Conservation (phyloP, 2,329 filamentous ascomycete species). For the Botryotinia calthae region DNA sequence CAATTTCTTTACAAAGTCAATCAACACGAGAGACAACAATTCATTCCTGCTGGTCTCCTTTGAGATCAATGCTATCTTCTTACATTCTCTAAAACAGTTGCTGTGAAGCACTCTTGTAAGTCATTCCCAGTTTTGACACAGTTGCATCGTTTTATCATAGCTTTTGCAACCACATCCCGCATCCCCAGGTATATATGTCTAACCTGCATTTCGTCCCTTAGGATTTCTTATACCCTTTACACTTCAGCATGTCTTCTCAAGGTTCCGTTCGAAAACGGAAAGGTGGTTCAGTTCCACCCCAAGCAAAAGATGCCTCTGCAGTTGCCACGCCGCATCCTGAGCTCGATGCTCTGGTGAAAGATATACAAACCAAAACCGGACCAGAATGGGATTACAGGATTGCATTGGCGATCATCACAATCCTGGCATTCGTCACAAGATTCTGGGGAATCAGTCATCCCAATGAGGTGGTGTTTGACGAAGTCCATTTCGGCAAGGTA, state of each 20-base stretch:
- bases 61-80: conserved; percentile 19
- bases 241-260: conserved; percentile 35
- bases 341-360: conserved; percentile 50
- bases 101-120: conserved; percentile 21
- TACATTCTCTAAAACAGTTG: conserved; percentile 15
- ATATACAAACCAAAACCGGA: conserved; percentile 42
- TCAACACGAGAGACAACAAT: not conserved
- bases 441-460: conserved; percentile 97
- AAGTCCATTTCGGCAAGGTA: conserved; percentile 99
- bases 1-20: not conserved
- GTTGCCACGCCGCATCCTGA: conserved; percentile 42
- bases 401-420: conserved; percentile 72
- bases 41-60: conserved; percentile 1
- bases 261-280: conserved; percentile 38
- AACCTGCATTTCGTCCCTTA: conserved; percentile 22
- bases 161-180: conserved; percentile 3
- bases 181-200: conserved; percentile 25
- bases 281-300: conserved; percentile 47
- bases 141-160: not conserved
- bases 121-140: not conserved
- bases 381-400: conserved; percentile 84
- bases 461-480: conserved; percentile 96
- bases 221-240: conserved; percentile 24
- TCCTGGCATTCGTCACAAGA: conserved; percentile 82
- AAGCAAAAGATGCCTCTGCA: conserved; percentile 48